phyloP scores from a whole-genome alignment of 179 eudicot species.

The Nepenthes alata region DNA sequence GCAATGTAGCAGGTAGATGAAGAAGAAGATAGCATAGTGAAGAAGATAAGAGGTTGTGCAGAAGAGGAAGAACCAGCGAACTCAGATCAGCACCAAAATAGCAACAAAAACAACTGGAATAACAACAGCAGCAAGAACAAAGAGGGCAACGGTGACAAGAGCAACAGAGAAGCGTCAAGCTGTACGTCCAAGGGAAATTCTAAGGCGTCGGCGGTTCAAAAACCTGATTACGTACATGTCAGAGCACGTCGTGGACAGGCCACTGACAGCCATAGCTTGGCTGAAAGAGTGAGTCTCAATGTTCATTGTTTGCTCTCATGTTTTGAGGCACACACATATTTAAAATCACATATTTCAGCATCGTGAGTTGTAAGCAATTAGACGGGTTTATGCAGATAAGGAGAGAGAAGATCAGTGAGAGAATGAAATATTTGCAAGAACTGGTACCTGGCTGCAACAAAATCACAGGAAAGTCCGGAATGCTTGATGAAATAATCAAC shows the following conservation, averaged over 20 bases:
- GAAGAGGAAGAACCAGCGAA: constrained; percentile 51
- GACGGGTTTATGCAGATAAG: constrained; percentile 41
- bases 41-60: constrained; percentile 21
- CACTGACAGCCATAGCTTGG: constrained; percentile 97
- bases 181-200: constrained; percentile 52
- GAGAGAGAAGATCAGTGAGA: constrained; percentile 86
- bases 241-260: constrained; percentile 98
- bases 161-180: constrained; percentile 26
- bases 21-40: constrained; percentile 36
- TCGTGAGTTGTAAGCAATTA: too few relatives aligned
- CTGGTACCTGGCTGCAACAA: constrained; percentile 92
- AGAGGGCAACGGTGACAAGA: constrained; percentile 14
- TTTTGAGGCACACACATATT: too few relatives aligned
- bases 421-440: constrained; percentile 88
- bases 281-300: constrained; percentile 63
- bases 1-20: constrained; percentile 23
- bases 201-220: constrained; percentile 42
- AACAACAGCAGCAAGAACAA: constrained; percentile 23
- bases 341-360: too few relatives aligned
- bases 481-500: constrained; percentile 93
- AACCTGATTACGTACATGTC: constrained; percentile 82
- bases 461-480: constrained; percentile 92
- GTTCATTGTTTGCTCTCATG: not conserved
- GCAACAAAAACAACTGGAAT: constrained; percentile 11
- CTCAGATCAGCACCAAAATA: constrained; percentile 26